phyloP scores from a whole-genome alignment of 106 monocot genomes.

The Phalaenopsis equestris region DNA sequence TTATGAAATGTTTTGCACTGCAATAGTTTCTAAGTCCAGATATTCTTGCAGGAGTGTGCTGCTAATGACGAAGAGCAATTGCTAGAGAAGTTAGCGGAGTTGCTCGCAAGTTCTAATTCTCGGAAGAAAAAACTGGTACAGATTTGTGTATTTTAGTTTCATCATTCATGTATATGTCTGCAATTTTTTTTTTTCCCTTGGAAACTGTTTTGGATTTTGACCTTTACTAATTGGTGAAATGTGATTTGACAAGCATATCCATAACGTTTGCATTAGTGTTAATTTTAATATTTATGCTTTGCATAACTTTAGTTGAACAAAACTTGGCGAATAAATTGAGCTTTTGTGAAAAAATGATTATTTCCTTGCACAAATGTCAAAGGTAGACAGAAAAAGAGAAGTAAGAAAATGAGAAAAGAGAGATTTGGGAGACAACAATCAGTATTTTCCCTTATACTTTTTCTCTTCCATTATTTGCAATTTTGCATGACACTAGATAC shows the following conservation, averaged over 20 bases:
- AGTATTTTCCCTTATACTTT: too few species aligned
- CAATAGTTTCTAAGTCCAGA: not conserved
- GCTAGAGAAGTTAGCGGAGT: constrained; percentile 62
- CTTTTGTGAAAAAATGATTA: not conserved
- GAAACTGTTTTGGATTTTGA: not conserved
- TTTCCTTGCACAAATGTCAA: not conserved
- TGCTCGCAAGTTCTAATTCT: constrained; percentile 67
- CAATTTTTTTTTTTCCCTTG: not conserved
- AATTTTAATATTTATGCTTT: not conserved
- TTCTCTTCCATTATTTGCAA: too few species aligned
- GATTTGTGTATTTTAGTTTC: not conserved
- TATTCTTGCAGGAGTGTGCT: constrained; percentile 55
- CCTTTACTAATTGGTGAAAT: too few species aligned
- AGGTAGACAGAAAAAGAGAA: not conserved
- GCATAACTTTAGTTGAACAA: not conserved
- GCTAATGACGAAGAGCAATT: constrained; percentile 73
- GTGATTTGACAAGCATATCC: too few species aligned
- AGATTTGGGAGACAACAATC: not conserved
- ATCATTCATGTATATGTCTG: not conserved
- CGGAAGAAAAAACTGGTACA: constrained; percentile 71
- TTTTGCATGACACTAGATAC: too few species aligned
- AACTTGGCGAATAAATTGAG: not conserved
- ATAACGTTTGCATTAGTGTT: not conserved
- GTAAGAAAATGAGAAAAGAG: not conserved
- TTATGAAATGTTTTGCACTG: not conserved